Percentiles rank a stretch among this genome's conserved stretches.
Conservation (phyloP, 2,329 filamentous ascomycete species). For the Anisogramma anomala region DNA sequence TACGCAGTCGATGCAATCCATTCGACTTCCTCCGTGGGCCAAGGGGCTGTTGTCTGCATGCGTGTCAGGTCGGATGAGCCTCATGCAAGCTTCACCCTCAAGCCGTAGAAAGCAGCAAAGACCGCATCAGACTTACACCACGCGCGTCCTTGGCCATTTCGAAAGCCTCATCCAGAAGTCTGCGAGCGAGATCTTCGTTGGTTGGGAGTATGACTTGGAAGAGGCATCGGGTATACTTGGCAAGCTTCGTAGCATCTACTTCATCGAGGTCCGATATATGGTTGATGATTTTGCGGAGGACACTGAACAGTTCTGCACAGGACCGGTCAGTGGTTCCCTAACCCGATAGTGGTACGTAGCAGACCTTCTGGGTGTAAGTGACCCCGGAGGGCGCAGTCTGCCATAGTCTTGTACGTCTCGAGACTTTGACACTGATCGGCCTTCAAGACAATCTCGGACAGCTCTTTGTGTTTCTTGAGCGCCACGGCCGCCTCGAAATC, state of each 20-base stretch:
- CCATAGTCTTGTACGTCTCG: slow-evolving; percentile 48
- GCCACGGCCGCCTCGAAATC: slow-evolving; percentile 66
- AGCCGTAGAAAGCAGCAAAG: slow-evolving; percentile 21
- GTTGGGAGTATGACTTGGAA: slow-evolving; percentile 55
- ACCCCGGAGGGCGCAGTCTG: slow-evolving; percentile 50
- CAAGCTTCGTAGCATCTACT: slow-evolving; percentile 48
- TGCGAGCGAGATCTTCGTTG: slow-evolving; percentile 43
- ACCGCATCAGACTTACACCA: slow-evolving; percentile 34
- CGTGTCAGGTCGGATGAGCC: slow-evolving; percentile 17
- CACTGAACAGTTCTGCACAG: slow-evolving; percentile 35
- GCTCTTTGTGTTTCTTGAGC: slow-evolving; percentile 55
- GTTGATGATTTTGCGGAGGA: slow-evolving; percentile 58
- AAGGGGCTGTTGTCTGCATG: slow-evolving; percentile 23
- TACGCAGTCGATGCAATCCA: slow-evolving; percentile 62
- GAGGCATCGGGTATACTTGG: slow-evolving; percentile 68
- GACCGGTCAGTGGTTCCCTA: neutral
- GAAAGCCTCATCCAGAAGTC: slow-evolving; percentile 53
- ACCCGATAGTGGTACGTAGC: slow-evolving; percentile 1
- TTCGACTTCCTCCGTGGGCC: slow-evolving; percentile 58
- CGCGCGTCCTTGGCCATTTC: slow-evolving; percentile 39
- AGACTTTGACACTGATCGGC: slow-evolving; percentile 33
- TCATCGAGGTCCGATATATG: slow-evolving; percentile 47
- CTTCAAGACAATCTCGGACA: slow-evolving; percentile 48
- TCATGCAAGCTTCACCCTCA: neutral
- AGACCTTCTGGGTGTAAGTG: slow-evolving; percentile 40